Evolutionary conservation across 169 alveolate species (phyloP).

Genomic region (Plasmodium chabaudi): DNA sequence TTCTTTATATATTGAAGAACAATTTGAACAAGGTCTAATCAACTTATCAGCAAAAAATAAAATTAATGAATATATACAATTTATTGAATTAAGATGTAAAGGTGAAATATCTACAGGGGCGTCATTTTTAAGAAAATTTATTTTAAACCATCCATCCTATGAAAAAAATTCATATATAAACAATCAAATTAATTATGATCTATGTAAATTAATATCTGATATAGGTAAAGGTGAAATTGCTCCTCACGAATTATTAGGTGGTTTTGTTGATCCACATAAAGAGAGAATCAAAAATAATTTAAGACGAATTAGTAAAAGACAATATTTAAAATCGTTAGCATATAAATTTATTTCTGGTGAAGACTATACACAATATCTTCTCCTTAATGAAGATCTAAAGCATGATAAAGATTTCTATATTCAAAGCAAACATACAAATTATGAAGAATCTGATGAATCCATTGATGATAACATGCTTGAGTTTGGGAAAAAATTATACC

Average conservation of each 20-base stretch:
- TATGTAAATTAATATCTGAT: conserved; percentile 74
- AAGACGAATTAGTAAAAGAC: conserved; percentile 71
- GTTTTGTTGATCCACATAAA: conserved; percentile 70
- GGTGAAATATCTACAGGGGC: conserved; percentile 94
- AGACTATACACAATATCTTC: conserved; percentile 55
- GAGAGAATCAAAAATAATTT: conserved; percentile 62
- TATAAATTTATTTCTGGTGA: conserved; percentile 69
- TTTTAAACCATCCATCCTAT: conserved; percentile 90
- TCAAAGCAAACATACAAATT: conserved; percentile 15
- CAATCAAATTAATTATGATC: conserved; percentile 87
- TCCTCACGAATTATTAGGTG: conserved; percentile 67
- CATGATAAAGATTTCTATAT: conserved; percentile 46
- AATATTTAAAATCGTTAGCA: conserved; percentile 41
- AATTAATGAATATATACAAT: conserved; percentile 79
- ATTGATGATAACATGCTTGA: conserved; percentile 44
- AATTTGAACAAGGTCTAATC: conserved; percentile 49
- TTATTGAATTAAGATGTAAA: conserved; percentile 84
- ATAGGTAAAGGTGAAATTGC: conserved; percentile 64
- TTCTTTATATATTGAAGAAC: conserved; percentile 65
- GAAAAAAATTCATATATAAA: conserved; percentile 89
- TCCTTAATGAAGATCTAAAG: conserved; percentile 38
- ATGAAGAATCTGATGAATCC: conserved; percentile 65
- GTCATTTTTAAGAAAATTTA: conserved; percentile 88
- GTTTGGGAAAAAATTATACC: conserved; percentile 49
- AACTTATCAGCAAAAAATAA: conserved; percentile 73